Percentiles rank a stretch among this genome's conserved stretches.
phyloP scores from a whole-genome alignment of 75 land plant species.

The Sequoiadendron giganteum region DNA sequence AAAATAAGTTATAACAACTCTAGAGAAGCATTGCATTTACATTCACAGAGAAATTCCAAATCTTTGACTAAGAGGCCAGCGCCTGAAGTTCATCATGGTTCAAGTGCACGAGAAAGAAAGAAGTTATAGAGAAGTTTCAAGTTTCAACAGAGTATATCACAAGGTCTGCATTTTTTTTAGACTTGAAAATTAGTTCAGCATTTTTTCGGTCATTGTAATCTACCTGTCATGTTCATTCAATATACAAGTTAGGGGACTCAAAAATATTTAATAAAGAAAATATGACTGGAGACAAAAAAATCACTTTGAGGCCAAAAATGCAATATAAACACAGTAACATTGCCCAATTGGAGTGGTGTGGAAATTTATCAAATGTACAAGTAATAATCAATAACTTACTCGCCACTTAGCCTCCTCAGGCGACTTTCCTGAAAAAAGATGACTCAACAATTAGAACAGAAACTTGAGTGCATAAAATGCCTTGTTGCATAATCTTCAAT shows the following conservation, averaged over 20 bases:
- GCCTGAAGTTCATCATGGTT: background rate
- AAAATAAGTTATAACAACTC: background rate
- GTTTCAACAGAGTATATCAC: conserved; percentile 56
- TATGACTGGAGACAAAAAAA: background rate
- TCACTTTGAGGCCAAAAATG: background rate
- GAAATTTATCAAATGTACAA: background rate
- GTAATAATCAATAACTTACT: conserved; percentile 36
- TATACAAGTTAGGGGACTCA: background rate
- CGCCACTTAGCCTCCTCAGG: conserved; percentile 81
- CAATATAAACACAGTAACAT: background rate
- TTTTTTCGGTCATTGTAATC: conserved; percentile 88
- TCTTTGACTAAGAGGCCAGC: background rate
- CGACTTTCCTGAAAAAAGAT: conserved; percentile 50
- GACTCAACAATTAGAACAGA: background rate
- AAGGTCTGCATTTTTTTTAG: conserved; percentile 76
- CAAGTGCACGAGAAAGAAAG: background rate
- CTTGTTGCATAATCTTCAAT: background rate
- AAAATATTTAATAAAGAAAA: conserved; percentile 7
- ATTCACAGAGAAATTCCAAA: background rate
- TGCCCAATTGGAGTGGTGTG: background rate
- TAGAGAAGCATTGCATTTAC: background rate
- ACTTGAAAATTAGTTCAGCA: conserved; percentile 78
- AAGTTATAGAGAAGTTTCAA: conserved; percentile 10
- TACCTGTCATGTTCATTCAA: conserved; percentile 42
- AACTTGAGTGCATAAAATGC: background rate